Evolutionary conservation across 2,329 filamentous ascomycete species (phyloP).

Genomic region (Calonectria pteridis): DNA sequence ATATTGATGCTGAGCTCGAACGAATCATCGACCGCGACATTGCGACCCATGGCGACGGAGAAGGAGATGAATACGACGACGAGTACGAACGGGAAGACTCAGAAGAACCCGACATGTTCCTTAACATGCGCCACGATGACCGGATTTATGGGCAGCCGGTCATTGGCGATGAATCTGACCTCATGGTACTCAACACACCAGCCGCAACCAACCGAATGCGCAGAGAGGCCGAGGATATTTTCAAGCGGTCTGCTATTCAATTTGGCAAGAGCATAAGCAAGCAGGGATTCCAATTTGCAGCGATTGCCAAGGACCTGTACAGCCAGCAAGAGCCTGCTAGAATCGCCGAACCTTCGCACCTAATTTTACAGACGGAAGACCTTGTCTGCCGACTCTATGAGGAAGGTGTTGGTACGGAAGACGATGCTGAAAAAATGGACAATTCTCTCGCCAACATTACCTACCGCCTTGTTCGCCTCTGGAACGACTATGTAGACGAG

Average conservation of each 20-base stretch:
- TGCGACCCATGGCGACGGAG: conserved; percentile 51
- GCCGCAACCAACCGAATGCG: conserved; percentile 66
- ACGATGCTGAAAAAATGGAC: conserved; percentile 69
- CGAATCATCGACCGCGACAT: conserved; percentile 53
- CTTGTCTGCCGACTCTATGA: conserved; percentile 75
- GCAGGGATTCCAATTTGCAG: conserved; percentile 73
- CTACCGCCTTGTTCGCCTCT: conserved; percentile 64
- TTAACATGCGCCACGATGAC: conserved; percentile 61
- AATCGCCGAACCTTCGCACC: conserved; percentile 76
- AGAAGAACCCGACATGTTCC: conserved; percentile 61
- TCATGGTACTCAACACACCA: conserved; percentile 68
- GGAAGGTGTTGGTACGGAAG: conserved; percentile 68
- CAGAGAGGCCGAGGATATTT: conserved; percentile 68
- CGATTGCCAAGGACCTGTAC: conserved; percentile 80
- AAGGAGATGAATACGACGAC: conserved; percentile 56
- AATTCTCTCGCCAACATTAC: conserved; percentile 67
- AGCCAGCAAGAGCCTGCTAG: conserved; percentile 65
- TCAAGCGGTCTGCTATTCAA: conserved; percentile 64
- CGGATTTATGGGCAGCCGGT: conserved; percentile 53
- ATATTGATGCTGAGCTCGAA: conserved; percentile 53
- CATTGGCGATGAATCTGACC: conserved; percentile 61
- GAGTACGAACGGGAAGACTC: conserved; percentile 55
- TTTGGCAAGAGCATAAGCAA: conserved; percentile 57
- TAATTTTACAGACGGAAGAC: conserved; percentile 83
- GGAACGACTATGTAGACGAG: conserved; percentile 66